Conservation (phyloP, 768 basidiomycete genomes). For the Hygrocybe punicea region DNA sequence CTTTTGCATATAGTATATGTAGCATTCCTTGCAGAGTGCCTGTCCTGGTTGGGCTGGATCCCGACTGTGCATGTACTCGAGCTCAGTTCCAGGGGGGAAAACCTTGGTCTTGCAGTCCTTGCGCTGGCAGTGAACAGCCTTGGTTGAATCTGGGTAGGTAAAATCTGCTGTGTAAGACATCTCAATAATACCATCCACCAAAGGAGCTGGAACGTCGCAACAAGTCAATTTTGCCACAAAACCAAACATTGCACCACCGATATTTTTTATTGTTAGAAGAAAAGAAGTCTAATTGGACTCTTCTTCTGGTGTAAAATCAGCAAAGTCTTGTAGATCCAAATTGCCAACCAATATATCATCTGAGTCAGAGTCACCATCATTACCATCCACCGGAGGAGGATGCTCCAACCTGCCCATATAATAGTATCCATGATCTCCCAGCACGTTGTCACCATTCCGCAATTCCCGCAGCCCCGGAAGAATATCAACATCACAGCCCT, state of each 20-base stretch:
- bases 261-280: not conserved
- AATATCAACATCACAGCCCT: not conserved
- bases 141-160: not conserved
- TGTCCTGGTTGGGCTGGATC: not conserved
- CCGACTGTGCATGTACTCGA: not conserved
- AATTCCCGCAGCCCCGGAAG: not conserved
- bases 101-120: not conserved
- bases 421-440: not conserved
- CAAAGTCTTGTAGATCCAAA: not conserved
- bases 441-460: not conserved
- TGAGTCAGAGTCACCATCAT: no score
- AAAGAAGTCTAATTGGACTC: not conserved
- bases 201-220: no score
- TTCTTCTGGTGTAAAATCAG: not conserved
- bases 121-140: not conserved
- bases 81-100: not conserved
- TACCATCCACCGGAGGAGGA: not conserved
- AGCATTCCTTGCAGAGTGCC: not conserved
- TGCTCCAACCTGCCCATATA: not conserved
- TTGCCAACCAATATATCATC: not conserved
- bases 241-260: not conserved
- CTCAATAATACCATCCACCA: no score
- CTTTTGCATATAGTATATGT: not conserved
- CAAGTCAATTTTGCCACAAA: no score
- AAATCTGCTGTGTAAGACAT: not conserved